These are phyloP conservation scores for Solanum virginianum DNA, from an alignment of 257 asterid genomes.

Conservation along the genomic window DNA sequence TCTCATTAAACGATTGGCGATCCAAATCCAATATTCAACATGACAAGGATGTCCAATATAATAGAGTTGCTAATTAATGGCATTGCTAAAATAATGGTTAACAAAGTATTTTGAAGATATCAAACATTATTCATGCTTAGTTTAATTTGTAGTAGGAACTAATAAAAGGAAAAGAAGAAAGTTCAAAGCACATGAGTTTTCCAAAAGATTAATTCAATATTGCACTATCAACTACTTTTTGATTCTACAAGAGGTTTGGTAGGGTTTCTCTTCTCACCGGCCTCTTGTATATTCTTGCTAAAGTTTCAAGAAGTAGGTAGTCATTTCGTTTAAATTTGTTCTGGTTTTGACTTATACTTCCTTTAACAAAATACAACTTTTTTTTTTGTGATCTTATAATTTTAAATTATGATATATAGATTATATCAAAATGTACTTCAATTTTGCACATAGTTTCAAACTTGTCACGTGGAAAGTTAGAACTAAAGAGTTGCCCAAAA, in stretches of 20 bases:
- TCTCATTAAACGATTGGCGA: background rate
- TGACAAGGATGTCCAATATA: background rate
- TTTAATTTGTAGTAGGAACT: background rate
- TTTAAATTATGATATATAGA: too few relatives aligned
- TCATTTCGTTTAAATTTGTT: too few relatives aligned
- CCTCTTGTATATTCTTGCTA: background rate
- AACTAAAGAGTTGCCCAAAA: too few relatives aligned
- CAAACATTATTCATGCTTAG: background rate
- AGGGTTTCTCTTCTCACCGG: background rate
- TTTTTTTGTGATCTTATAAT: too few relatives aligned
- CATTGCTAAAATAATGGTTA: background rate
- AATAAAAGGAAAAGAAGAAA: background rate
- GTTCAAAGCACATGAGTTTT: background rate
- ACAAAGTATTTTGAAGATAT: background rate
- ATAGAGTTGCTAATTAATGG: background rate
- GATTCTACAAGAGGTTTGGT: background rate
- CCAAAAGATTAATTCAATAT: background rate
- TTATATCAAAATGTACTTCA: too few relatives aligned
- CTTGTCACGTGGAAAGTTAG: background rate
- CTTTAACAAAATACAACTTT: too few relatives aligned
- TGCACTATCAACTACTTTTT: background rate
- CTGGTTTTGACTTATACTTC: too few relatives aligned
- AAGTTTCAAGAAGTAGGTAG: background rate
- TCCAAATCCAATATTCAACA: background rate
- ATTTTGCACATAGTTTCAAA: too few relatives aligned